Percentiles rank a stretch among this genome's conserved stretches.
Evolutionary conservation across 495 filamentous ascomycete genomes (phyloP).

Genomic region (Neurospora tetrasperma): DNA sequence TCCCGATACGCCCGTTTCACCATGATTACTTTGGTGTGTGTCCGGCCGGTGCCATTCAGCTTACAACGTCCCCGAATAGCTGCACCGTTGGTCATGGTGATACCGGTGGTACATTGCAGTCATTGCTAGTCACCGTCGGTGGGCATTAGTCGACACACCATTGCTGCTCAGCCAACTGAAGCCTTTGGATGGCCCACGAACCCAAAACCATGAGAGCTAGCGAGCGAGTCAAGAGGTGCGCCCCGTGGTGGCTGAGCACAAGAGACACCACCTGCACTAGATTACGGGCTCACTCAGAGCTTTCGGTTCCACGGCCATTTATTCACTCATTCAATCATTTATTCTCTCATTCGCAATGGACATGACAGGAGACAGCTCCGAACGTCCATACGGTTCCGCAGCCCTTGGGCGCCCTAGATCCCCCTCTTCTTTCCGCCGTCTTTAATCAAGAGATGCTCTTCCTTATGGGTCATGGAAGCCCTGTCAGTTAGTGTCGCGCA

Average conservation of each 20-base stretch:
- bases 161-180: not conserved
- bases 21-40: not conserved
- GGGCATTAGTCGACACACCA: not conserved
- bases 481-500: not conserved
- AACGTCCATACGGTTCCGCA: not conserved
- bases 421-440: not conserved
- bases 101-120: not conserved
- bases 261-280: not conserved
- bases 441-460: not conserved
- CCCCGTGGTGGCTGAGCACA: not conserved
- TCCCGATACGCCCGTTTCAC: constrained; percentile 2
- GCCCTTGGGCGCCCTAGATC: not conserved
- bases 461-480: not conserved
- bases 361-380: not conserved
- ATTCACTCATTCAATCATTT: not conserved
- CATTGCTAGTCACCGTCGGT: not conserved
- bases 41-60: not conserved
- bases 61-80: not conserved
- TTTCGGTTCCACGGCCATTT: not conserved
- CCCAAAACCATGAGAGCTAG: not conserved
- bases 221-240: not conserved
- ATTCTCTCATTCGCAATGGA: not conserved
- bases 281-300: not conserved
- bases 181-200: not conserved
- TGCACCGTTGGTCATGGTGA: constrained; percentile 2